These are phyloP conservation scores for Nemania serpens DNA, from an alignment of 2,329 filamentous ascomycete genomes.

Conservation along the genomic window DNA sequence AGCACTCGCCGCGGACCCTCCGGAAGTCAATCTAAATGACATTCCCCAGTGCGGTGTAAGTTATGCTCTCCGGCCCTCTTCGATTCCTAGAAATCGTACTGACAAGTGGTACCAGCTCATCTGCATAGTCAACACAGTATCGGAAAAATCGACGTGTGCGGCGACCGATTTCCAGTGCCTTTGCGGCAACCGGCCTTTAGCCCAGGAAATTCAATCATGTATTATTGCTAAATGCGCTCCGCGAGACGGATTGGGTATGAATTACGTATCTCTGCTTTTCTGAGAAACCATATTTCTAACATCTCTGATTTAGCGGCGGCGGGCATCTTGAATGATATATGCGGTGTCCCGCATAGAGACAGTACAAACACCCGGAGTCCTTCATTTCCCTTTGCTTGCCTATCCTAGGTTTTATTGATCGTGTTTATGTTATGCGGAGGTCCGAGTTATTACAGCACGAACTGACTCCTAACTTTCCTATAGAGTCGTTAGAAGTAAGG, in stretches of 20 bases:
- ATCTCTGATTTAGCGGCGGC: conserved; percentile 10
- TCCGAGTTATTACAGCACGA: not conserved
- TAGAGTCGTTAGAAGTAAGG: conserved; percentile 10
- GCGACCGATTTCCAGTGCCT: conserved; percentile 21
- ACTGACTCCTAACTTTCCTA: conserved; percentile 4
- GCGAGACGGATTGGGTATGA: conserved; percentile 22
- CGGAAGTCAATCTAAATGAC: not conserved
- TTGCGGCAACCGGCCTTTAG: conserved; percentile 11
- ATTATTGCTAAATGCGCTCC: conserved; percentile 9
- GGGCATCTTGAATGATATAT: conserved; percentile 13
- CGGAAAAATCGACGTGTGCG: conserved; percentile 10
- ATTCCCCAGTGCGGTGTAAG: conserved; percentile 24
- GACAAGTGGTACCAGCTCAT: conserved; percentile 5
- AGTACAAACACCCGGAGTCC: conserved; percentile 3
- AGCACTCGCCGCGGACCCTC: conserved; percentile 9
- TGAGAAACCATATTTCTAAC: not conserved
- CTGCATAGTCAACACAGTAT: conserved; percentile 13
- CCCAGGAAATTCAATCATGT: conserved; percentile 15
- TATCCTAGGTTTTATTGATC: not conserved
- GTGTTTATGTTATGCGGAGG: not conserved
- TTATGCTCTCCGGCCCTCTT: not conserved
- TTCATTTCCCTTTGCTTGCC: not conserved
- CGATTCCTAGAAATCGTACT: not conserved
- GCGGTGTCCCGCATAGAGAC: conserved; percentile 8
- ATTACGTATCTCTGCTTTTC: not conserved